A percentile compares a stretch with the other conserved stretches of the same genome.
Conservation (phyloP, 2,329 filamentous ascomycete genomes). For the Beauveria bassiana region DNA sequence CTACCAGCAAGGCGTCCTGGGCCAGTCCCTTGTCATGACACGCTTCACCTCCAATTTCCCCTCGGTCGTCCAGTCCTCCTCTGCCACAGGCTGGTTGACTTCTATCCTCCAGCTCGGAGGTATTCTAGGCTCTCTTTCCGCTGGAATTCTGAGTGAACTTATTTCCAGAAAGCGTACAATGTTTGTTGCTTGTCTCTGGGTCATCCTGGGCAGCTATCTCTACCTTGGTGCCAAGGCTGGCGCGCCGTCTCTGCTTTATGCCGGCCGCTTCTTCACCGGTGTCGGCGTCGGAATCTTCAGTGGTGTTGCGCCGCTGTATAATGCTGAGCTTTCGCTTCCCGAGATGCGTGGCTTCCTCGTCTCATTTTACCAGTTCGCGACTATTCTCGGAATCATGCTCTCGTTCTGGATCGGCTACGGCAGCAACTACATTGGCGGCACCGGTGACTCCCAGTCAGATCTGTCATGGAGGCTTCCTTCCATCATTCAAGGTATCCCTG, state of each 20-base stretch:
- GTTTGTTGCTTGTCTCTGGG: slow-evolving; percentile 40
- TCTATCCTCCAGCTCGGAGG: slow-evolving; percentile 43
- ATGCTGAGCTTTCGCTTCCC: slow-evolving; percentile 48
- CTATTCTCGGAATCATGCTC: slow-evolving; percentile 48
- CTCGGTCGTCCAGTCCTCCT: slow-evolving; percentile 35
- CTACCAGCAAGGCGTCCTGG: slow-evolving; percentile 47
- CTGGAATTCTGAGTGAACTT: slow-evolving; percentile 40
- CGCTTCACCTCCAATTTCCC: slow-evolving; percentile 43
- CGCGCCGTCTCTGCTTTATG: slow-evolving; percentile 35
- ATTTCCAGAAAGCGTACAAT: slow-evolving; percentile 45
- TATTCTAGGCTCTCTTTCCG: slow-evolving; percentile 38
- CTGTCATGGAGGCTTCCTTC: slow-evolving; percentile 37
- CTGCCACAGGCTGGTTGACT: slow-evolving; percentile 42
- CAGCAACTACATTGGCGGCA: slow-evolving; percentile 40
- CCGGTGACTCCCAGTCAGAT: slow-evolving; percentile 33
- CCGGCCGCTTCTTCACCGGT: slow-evolving; percentile 41
- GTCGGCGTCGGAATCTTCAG: slow-evolving; percentile 41
- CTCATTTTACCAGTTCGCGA: slow-evolving; percentile 57
- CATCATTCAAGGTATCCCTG: slow-evolving; percentile 35
- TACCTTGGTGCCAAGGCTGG: slow-evolving; percentile 34
- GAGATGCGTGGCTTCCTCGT: slow-evolving; percentile 61
- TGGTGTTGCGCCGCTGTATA: slow-evolving; percentile 38
- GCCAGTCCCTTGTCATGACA: slow-evolving; percentile 45
- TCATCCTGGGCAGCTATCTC: slow-evolving; percentile 36
- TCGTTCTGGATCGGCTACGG: slow-evolving; percentile 40